These are phyloP conservation scores for Jaltomata sinuosa DNA, from an alignment of 257 asterid genomes.

Conservation along the genomic window DNA sequence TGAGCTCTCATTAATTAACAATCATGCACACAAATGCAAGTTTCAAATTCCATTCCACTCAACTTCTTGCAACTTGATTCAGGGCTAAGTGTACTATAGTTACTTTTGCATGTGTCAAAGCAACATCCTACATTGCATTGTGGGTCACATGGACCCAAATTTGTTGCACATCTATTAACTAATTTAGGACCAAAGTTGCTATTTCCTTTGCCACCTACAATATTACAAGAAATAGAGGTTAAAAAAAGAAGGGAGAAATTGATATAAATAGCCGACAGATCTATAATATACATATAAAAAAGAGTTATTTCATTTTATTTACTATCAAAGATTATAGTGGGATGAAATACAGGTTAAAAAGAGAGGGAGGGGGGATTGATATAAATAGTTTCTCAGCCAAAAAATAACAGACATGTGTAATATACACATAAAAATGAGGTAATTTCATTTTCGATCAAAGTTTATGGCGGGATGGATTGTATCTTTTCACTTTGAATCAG, in stretches of 20 bases:
- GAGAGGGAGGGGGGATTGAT: too few relatives aligned
- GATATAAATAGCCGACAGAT: background rate
- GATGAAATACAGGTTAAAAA: too few relatives aligned
- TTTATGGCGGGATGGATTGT: too few relatives aligned
- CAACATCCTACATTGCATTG: background rate
- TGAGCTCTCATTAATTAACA: background rate
- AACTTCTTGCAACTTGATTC: background rate
- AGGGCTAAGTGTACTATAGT: background rate
- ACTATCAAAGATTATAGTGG: too few relatives aligned
- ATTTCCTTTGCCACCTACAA: background rate
- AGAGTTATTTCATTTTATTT: background rate
- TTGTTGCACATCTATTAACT: background rate
- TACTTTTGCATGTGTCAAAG: background rate
- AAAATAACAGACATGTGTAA: too few relatives aligned
- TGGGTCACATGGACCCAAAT: background rate
- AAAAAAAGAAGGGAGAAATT: background rate
- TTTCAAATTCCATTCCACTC: background rate
- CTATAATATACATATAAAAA: background rate
- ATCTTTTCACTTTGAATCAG: too few relatives aligned
- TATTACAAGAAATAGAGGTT: background rate
- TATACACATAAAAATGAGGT: too few relatives aligned
- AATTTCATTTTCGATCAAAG: too few relatives aligned
- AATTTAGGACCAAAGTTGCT: background rate
- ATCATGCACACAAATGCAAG: background rate
- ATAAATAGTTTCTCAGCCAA: too few relatives aligned